These are phyloP conservation scores for Nicotiana benthamiana DNA, from an alignment of 257 asterid species.

Conservation along the genomic window DNA sequence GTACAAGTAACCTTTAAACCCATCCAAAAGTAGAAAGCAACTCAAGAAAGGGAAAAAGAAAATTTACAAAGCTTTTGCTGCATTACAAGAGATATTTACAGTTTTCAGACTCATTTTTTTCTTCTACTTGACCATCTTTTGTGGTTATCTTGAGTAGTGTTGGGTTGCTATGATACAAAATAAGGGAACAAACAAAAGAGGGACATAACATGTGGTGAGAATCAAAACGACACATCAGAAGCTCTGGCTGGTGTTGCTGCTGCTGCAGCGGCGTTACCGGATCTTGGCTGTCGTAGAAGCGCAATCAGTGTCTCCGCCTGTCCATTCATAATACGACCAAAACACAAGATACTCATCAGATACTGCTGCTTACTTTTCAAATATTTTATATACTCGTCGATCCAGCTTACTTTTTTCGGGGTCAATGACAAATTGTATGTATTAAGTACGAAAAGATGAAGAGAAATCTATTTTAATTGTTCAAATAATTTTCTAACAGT, in stretches of 20 bases:
- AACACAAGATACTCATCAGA: neutral
- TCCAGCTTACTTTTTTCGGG: neutral
- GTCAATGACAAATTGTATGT: too few relatives aligned
- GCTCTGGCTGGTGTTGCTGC: slow-evolving; percentile 23
- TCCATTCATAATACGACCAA: slow-evolving; percentile 15
- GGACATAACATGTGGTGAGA: neutral
- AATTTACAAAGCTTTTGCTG: neutral
- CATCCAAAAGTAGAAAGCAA: neutral
- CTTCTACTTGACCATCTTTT: neutral
- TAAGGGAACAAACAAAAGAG: neutral
- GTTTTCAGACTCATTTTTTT: neutral
- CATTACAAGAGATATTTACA: neutral
- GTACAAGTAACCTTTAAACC: neutral
- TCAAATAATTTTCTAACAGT: too few relatives aligned
- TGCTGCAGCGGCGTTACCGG: slow-evolving; percentile 36
- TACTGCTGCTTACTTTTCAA: neutral
- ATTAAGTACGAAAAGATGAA: too few relatives aligned
- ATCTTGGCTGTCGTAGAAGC: slow-evolving; percentile 83
- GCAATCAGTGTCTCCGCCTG: slow-evolving; percentile 85
- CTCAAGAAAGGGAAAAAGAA: neutral
- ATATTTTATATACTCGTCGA: neutral
- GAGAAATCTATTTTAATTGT: too few relatives aligned
- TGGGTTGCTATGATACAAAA: neutral
- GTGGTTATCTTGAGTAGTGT: neutral
- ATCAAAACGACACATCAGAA: slow-evolving; percentile 38